Percentiles rank a stretch among this genome's conserved stretches.
phyloP scores from a whole-genome alignment of 208 protist species.

The Acanthamoeba castellanii region DNA sequence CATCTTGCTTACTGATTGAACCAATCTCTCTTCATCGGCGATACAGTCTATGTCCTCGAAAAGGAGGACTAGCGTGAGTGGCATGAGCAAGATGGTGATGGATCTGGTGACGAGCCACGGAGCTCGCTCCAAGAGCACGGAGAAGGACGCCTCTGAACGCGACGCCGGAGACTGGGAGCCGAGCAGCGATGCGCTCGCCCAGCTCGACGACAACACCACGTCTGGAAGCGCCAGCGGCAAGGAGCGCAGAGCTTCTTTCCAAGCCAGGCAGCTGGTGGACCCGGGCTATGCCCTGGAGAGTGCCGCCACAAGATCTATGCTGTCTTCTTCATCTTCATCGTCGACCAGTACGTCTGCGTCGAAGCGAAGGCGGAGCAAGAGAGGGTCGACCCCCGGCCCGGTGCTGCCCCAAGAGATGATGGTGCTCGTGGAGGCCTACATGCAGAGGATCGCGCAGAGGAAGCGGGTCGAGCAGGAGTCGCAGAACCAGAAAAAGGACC shows the following conservation, averaged over 20 bases:
- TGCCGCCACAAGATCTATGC: background rate
- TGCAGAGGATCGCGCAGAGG: slow-evolving; percentile 51
- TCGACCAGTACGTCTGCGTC: background rate
- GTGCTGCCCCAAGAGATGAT: slow-evolving; percentile 47
- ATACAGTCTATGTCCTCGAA: background rate
- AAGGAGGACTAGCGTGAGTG: background rate
- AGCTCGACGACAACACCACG: background rate
- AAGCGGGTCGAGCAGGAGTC: slow-evolving; percentile 53
- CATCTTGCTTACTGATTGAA: background rate
- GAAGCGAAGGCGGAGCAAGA: background rate
- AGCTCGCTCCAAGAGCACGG: background rate
- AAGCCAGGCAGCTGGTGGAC: background rate
- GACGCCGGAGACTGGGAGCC: background rate
- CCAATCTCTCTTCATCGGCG: background rate
- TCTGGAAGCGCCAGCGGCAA: slow-evolving; percentile 4
- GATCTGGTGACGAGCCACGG: background rate
- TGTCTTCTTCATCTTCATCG: background rate
- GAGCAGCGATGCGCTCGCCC: background rate
- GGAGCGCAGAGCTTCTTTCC: background rate
- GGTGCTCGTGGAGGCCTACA: slow-evolving; percentile 55
- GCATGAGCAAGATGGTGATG: slow-evolving; percentile 38
- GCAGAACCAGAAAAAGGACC: slow-evolving; percentile 33
- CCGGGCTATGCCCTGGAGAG: background rate
- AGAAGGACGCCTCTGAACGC: background rate
- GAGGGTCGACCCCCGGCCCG: background rate